A percentile compares a stretch with the other conserved stretches of the same genome.
These are phyloP conservation scores for Schwanniomyces occidentalis DNA, from an alignment of 805 yeast species.

Conservation along the genomic window DNA sequence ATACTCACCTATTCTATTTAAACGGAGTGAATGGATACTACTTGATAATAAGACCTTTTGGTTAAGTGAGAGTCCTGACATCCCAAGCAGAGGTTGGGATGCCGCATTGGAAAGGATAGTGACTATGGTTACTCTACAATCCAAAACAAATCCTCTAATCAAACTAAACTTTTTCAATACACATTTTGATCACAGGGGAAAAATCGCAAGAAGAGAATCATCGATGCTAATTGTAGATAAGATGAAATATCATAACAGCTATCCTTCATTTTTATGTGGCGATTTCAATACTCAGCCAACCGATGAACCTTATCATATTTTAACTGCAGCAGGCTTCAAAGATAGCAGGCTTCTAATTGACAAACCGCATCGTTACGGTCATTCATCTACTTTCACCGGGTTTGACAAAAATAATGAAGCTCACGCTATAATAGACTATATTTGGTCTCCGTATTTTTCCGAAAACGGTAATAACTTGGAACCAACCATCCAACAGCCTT, in stretches of 20 bases:
- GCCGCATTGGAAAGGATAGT: constrained; percentile 43
- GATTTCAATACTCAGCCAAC: constrained; percentile 44
- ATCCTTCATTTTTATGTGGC: constrained; percentile 42
- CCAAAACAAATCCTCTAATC: constrained; percentile 27
- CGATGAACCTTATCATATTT: constrained; percentile 41
- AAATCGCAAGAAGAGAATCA: constrained; percentile 34
- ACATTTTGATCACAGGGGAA: constrained; percentile 44
- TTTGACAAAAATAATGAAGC: constrained; percentile 35
- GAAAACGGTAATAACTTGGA: constrained; percentile 6
- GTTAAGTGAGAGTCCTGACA: constrained; percentile 41
- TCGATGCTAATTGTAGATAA: constrained; percentile 34
- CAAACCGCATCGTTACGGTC: constrained; percentile 38
- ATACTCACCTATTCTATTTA: constrained; percentile 38
- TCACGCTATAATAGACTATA: constrained; percentile 41
- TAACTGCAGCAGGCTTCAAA: constrained; percentile 34
- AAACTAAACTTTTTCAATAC: constrained; percentile 38
- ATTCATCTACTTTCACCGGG: constrained; percentile 49
- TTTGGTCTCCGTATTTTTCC: constrained; percentile 40
- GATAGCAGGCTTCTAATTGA: constrained; percentile 38
- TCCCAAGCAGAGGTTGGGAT: constrained; percentile 44
- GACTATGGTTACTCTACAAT: constrained; percentile 31
- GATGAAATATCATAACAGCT: constrained; percentile 28
- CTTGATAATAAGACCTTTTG: constrained; percentile 35
- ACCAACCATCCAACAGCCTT: constrained; percentile 4
- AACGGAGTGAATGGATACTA: constrained; percentile 29